Base-by-base conservation (phyloP, 1,139 yeast species). In the Diutina ranongensis region DNA sequence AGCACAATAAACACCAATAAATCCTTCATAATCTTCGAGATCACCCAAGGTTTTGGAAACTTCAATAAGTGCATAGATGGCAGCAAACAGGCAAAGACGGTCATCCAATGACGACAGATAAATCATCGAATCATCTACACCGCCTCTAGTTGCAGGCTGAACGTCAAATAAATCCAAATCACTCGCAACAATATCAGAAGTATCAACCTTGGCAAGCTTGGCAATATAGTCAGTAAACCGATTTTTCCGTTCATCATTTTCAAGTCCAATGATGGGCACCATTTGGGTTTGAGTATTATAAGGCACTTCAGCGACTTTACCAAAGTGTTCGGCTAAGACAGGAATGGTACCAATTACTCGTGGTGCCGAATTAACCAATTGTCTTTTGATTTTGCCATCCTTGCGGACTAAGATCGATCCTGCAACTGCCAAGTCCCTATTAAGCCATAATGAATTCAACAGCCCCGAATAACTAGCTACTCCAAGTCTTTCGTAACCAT, bases 381-480 rank as follows among this genome's bases (percentile, higher is more conserved):
- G 56, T 8, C 62, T 57, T 4, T 41, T 45, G 9, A 25, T 18
- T 25, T 55, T 56, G 1, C 62, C 68, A n/a, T 45, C 27, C 45
- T 54, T 48, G 3, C 47, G 46, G 9, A 48, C 48, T n/a, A 50
- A 40, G 15, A 51, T 44, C 5, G 46, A 22, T 15, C 54, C 54
- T 2, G 51, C 54, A 47, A 80, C 57, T 41, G 84, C 84, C 51
- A 80, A 68, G 57, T 80, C 87, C 60, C 87, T 67, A 57, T 79
- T 84, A 58, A 77, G 69, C 84, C 86, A 78, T 25, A 69, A 55
- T 20, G 69, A 66, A 41, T 69, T 67, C 52, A 79, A 60, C 1
- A 78, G 73, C 25, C 83, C 83, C 16, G 81, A 76, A 56, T 80
- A 80, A 3, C 82, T 81, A 1, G 85, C 83, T 16, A 79, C 83